Base-by-base conservation (phyloP, 257 asterid genomes). In the Nicotiana obtusifolia region DNA sequence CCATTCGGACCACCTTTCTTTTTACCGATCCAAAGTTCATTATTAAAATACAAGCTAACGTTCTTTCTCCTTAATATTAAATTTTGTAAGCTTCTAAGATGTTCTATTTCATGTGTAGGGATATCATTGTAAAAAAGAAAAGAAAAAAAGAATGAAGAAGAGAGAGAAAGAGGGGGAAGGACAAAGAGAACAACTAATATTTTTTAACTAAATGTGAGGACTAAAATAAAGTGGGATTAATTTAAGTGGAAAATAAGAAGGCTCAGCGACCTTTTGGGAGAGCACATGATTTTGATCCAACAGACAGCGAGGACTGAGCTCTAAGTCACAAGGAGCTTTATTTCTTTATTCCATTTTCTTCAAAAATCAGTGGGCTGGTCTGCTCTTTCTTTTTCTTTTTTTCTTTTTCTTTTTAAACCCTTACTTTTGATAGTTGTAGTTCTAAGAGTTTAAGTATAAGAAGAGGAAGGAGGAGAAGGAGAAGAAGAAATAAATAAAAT, bases 231-330 rank as follows among this genome's bases (percentile, higher is more conserved):
- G 13, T 17, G 60, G 19, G 20, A 15, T 41, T 41, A 53, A 53
- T 53, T 41, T 41, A 60, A 49, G 49, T 52, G 73, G 82, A 84
- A 87, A 83, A 61, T 7, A 80, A 37, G 86, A 87, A 62, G 68
- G 53, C 24, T 85, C 91, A 88, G 95, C 91, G 88, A 88, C 88
- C 90, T 86, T 88, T 86, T 86, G 85, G 92, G 94, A 84, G 92
- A 84, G 92, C 94, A 92, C 97, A 88, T 89, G 97, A 88, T 78
- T 69, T 83, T 84, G 88, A 92, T 84, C 89, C 93, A 90, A 81
- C 81, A 82, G 84, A 90, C 92, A 90, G 92, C 91, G 82, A 88
- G 57, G 91, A 87, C 80, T 35, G 83, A 83, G 53, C 86, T 86
- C 89, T 69, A 84, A 64, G 88, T 86, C 88, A 76, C 86, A 86